phyloP scores from a whole-genome alignment of 1,284 basidiomycete genomes.

The Apiotrichum gracile region DNA sequence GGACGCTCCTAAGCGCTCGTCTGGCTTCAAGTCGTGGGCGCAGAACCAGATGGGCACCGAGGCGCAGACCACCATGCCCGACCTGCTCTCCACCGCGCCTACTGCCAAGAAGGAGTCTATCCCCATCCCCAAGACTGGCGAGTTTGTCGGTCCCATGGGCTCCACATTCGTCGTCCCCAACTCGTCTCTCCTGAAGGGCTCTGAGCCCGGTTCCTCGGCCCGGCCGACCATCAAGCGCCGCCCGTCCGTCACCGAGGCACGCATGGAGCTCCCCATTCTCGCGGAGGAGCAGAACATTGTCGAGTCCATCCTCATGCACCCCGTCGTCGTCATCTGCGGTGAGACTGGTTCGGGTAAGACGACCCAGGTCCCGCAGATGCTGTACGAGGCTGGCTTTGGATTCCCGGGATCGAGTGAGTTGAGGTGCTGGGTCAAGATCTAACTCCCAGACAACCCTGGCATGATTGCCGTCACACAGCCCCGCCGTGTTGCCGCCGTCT shows the following conservation, averaged over 20 bases:
- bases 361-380: constrained; percentile 91
- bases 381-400: constrained; percentile 93
- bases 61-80: neutral
- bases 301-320: constrained; percentile 81
- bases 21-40: constrained; percentile 80
- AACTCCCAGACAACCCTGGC: constrained; percentile 77
- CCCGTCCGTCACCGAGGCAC: constrained; percentile 66
- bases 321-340: constrained; percentile 68
- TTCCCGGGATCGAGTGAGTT: constrained; percentile 60
- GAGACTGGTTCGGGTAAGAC: constrained; percentile 98
- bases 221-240: constrained; percentile 64
- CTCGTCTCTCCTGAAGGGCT: constrained; percentile 34
- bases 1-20: constrained; percentile 38
- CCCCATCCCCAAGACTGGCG: constrained; percentile 21
- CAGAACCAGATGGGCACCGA: constrained; percentile 54
- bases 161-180: constrained; percentile 35
- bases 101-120: constrained; percentile 12
- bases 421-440: constrained; percentile 35
- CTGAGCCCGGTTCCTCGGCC: constrained; percentile 36
- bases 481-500: constrained; percentile 92
- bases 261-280: constrained; percentile 80
- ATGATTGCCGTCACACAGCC: constrained; percentile 99
- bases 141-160: constrained; percentile 45
- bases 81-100: constrained; percentile 20
- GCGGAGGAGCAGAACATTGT: constrained; percentile 92